Percentiles rank a stretch among this genome's conserved stretches.
Evolutionary conservation across 2,329 filamentous ascomycete species (phyloP).

Genomic region (Dothidotthia symphoricarpi): DNA sequence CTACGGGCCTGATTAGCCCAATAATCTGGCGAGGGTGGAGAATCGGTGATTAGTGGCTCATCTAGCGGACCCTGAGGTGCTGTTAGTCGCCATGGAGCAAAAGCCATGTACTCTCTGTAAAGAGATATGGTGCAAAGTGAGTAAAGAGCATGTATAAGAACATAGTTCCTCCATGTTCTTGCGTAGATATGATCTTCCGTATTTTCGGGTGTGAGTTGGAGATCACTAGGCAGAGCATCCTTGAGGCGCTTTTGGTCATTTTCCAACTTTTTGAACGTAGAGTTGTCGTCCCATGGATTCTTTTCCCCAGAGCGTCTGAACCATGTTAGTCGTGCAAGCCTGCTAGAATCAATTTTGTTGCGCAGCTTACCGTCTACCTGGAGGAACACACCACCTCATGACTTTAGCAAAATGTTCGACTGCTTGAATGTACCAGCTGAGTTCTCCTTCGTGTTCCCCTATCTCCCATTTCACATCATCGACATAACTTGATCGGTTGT

Average conservation of each 20-base stretch:
- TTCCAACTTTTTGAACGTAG: conserved; percentile 56
- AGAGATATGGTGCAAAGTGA: conserved; percentile 66
- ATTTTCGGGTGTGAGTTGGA: conserved; percentile 60
- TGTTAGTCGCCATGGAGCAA: conserved; percentile 56
- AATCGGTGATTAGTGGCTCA: conserved; percentile 53
- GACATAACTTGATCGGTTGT: background rate
- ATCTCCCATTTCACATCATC: conserved; percentile 54
- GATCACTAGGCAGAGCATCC: conserved; percentile 54
- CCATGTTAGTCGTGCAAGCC: conserved; percentile 4
- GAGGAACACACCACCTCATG: conserved; percentile 59
- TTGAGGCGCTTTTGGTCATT: conserved; percentile 56
- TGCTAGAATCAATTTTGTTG: too few relatives aligned
- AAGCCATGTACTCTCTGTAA: conserved; percentile 67
- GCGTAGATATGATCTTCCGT: conserved; percentile 65
- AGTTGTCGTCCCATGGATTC: conserved; percentile 57
- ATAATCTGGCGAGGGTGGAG: conserved; percentile 47
- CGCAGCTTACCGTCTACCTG: conserved; percentile 51
- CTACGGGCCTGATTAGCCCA: conserved; percentile 63
- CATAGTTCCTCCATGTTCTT: conserved; percentile 62
- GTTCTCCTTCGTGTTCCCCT: conserved; percentile 49
- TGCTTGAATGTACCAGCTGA: conserved; percentile 54
- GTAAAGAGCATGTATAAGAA: conserved; percentile 65
- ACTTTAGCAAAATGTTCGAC: conserved; percentile 56
- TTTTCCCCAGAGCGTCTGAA: too few relatives aligned
- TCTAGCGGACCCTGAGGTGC: conserved; percentile 60